Base-by-base conservation (phyloP, 371 early-diverging fungal species). In the Coemansia sp. region DNA sequence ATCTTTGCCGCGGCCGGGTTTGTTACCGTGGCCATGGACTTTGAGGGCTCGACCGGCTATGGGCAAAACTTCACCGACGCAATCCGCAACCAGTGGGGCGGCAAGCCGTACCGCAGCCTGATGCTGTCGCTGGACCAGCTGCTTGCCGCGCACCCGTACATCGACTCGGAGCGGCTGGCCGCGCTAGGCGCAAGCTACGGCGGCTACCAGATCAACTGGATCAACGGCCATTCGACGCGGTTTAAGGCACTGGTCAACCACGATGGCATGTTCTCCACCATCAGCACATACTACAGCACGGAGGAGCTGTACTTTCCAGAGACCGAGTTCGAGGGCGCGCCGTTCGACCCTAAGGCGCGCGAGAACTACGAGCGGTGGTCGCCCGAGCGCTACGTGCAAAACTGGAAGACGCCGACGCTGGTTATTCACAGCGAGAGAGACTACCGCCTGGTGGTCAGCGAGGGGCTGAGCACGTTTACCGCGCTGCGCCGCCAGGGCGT, bases 191-290 rank as follows among this genome's bases (percentile, higher is more conserved):
- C 89, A 1, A 86, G 87, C 9, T 92, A 91, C 74, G 94, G 94
- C 62, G 94, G 92, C 1, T 92, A 85, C 69, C 90, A 90, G 90
- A 83, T 90, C 67, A 92, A 92, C 69, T 89, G 88, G 88, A 77
- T 86, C 67, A 86, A 86, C 59, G 84, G 81, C 42, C 84, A 86
- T 58, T 81, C 84, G 8, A 64, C 87, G 10, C 85, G 87, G 11
- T 93, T 93, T 77, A 75, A 79, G 42, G 88, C 84, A 10, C 72
- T 93, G 32, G 90, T 90, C 34, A 86, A 84, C 54, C 93, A 93
- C 60, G 92, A 90, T 66, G 92, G 93, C 50, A 83, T 88, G 63
- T 91, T 93, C 64, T 82, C 83, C 58, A 81, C 85, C 8, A 62
- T 81, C 12, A 72, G 80, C 56, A 72, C 81, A 5, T 91, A 81